Evolutionary conservation across 1,139 yeast genomes (phyloP).

Genomic region (Diutina pseudorugosa): DNA sequence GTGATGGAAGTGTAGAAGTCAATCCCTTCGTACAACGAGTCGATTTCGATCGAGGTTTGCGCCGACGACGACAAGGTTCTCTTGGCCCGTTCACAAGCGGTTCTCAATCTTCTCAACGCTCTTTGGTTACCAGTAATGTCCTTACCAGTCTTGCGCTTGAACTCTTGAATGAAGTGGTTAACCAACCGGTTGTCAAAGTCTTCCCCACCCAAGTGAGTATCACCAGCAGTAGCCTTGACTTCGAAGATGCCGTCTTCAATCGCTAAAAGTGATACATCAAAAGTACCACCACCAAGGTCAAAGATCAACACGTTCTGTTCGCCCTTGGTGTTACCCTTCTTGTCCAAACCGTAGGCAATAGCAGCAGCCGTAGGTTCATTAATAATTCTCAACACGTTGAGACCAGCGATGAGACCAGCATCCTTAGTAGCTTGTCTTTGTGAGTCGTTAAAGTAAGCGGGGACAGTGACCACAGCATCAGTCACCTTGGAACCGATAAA

Average conservation of each 20-base stretch:
- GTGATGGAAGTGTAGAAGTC: constrained; percentile 71
- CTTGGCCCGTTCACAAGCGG: constrained; percentile 1
- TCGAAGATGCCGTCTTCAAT: constrained; percentile 99
- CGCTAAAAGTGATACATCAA: constrained; percentile 93
- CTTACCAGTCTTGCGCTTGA: constrained; percentile 88
- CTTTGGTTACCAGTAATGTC: constrained; percentile 74
- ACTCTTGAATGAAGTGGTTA: constrained; percentile 66
- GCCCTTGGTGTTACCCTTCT: constrained; percentile 68
- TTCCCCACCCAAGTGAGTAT: constrained; percentile 99
- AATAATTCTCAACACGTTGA: constrained; percentile 83
- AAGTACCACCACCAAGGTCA: constrained; percentile 98
- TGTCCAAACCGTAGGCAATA: constrained; percentile 96
- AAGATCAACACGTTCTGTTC: constrained; percentile 87
- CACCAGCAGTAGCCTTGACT: constrained; percentile 99
- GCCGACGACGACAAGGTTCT: not conserved
- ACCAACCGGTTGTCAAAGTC: constrained; percentile 69
- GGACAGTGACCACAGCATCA: constrained; percentile 92
- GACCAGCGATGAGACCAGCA: constrained; percentile 96
- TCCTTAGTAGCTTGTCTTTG: constrained; percentile 98
- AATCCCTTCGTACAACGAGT: constrained; percentile 51
- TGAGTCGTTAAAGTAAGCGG: constrained; percentile 95
- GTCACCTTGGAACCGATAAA: constrained; percentile 87
- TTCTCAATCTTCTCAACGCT: constrained; percentile 13
- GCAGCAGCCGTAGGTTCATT: constrained; percentile 99
- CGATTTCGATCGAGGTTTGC: not conserved